These are phyloP conservation scores for Candida rishiriensis DNA, from an alignment of 805 yeast genomes.

Conservation along the genomic window DNA sequence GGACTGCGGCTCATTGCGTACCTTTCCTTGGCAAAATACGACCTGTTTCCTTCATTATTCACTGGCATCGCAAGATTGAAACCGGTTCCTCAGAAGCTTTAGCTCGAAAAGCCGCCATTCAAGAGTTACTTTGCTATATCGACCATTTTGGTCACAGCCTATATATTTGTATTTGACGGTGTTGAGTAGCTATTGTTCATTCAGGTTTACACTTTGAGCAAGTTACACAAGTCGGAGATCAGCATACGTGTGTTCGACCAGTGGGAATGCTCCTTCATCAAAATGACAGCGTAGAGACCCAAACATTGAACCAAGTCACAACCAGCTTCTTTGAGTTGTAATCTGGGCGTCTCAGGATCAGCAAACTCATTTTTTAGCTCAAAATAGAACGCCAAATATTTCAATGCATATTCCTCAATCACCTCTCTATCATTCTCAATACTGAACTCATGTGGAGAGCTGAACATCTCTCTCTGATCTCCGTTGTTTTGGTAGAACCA, in stretches of 20 bases:
- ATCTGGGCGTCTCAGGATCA: neutral
- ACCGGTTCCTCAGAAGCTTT: too few species aligned
- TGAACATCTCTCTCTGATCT: neutral
- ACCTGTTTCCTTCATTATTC: too few species aligned
- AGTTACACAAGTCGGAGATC: constrained; percentile 2
- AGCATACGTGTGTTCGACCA: constrained; percentile 2
- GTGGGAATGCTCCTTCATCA: constrained; percentile 2
- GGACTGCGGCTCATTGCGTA: too few species aligned
- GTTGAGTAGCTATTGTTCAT: too few species aligned
- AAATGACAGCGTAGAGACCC: neutral
- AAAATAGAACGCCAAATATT: constrained; percentile 1
- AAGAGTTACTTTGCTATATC: too few species aligned
- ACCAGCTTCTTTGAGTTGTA: neutral
- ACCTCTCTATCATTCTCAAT: neutral
- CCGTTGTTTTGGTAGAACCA: constrained; percentile 2
- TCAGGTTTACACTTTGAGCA: neutral
- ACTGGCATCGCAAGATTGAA: too few species aligned
- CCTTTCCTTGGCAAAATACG: too few species aligned
- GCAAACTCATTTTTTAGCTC: neutral
- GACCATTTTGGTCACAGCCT: too few species aligned
- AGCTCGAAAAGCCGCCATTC: too few species aligned
- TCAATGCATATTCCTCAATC: constrained; percentile 1
- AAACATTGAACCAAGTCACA: neutral
- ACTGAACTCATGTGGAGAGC: neutral
- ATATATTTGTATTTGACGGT: too few species aligned